phyloP scores from a whole-genome alignment of 192 early-diverging fungal genomes.

The Coemansia sp. region DNA sequence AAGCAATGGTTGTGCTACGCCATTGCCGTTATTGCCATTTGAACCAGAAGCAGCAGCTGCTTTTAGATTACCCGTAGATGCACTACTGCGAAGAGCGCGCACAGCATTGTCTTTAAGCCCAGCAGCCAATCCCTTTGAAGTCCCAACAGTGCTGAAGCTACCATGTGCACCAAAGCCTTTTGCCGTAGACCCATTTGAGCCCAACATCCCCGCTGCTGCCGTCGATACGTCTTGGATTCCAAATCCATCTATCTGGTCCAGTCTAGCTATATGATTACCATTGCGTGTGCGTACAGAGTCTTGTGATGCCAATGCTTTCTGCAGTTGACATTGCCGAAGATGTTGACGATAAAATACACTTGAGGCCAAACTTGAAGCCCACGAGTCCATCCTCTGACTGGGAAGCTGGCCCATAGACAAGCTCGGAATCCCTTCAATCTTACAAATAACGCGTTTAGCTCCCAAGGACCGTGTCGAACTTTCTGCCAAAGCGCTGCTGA shows the following conservation, averaged over 20 bases:
- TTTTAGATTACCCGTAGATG: slow-evolving; percentile 49
- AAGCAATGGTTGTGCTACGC: slow-evolving; percentile 10
- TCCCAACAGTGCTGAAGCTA: slow-evolving; percentile 18
- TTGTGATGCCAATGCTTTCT: slow-evolving; percentile 8
- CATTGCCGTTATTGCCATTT: slow-evolving; percentile 2
- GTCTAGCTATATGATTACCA: slow-evolving; percentile 9
- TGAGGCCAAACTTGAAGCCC: slow-evolving; percentile 46
- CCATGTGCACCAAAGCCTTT: slow-evolving; percentile 11
- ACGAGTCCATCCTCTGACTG: slow-evolving; percentile 47
- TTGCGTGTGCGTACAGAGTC: slow-evolving; percentile 14
- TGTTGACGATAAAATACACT: slow-evolving; percentile 38
- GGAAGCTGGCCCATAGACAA: slow-evolving; percentile 50
- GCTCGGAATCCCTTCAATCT: slow-evolving; percentile 50
- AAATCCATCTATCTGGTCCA: slow-evolving; percentile 3
- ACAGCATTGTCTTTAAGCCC: slow-evolving; percentile 53
- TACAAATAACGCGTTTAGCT: slow-evolving; percentile 36
- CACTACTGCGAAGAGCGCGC: slow-evolving; percentile 47
- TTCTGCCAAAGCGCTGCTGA: slow-evolving; percentile 29
- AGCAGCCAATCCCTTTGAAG: slow-evolving; percentile 43
- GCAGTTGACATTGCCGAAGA: slow-evolving; percentile 26
- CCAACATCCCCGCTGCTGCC: neutral
- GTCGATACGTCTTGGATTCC: neutral
- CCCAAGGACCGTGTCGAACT: slow-evolving; percentile 8
- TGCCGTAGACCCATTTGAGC: neutral
- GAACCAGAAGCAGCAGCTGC: slow-evolving; percentile 9